Percentiles rank a stretch among this genome's conserved stretches.
phyloP scores from a whole-genome alignment of 1,284 basidiomycete species.

The Leccinum pachyderme region DNA sequence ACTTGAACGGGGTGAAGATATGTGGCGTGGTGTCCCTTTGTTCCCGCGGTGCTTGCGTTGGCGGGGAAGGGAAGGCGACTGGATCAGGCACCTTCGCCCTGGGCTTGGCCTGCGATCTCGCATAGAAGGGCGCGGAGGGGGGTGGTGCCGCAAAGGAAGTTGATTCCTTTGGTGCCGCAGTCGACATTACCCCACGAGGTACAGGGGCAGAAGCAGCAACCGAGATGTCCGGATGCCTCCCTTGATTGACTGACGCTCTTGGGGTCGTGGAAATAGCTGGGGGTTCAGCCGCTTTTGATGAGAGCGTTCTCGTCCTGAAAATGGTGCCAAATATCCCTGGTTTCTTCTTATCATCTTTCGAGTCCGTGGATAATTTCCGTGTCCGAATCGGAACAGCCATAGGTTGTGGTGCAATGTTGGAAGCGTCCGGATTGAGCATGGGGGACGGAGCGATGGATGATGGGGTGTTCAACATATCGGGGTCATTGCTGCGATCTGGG shows the following conservation, averaged over 20 bases:
- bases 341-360: slow-evolving; percentile 35
- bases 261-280: slow-evolving; percentile 14
- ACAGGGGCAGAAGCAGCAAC: slow-evolving; percentile 3
- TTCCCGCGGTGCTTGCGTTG: slow-evolving; percentile 21
- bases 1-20: slow-evolving; percentile 60
- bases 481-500: slow-evolving; percentile 37
- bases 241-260: slow-evolving; percentile 24
- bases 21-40: slow-evolving; percentile 43
- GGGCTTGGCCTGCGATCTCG: slow-evolving; percentile 16
- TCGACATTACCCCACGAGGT: slow-evolving; percentile 14
- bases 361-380: slow-evolving; percentile 31
- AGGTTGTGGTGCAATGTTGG: slow-evolving; percentile 7
- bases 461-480: slow-evolving; percentile 49
- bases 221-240: slow-evolving; percentile 15
- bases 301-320: slow-evolving; percentile 34
- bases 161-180: slow-evolving; percentile 17
- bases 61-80: slow-evolving; percentile 18
- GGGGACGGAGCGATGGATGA: slow-evolving; percentile 50
- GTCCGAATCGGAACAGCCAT: slow-evolving; percentile 20
- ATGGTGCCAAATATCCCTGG: slow-evolving; percentile 28
- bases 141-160: slow-evolving; percentile 4
- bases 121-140: slow-evolving; percentile 7
- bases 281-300: slow-evolving; percentile 29
- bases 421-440: slow-evolving; percentile 26
- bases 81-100: slow-evolving; percentile 33